phyloP scores from a whole-genome alignment of 306 rosid genomes.

The Rubus parviflorus region DNA sequence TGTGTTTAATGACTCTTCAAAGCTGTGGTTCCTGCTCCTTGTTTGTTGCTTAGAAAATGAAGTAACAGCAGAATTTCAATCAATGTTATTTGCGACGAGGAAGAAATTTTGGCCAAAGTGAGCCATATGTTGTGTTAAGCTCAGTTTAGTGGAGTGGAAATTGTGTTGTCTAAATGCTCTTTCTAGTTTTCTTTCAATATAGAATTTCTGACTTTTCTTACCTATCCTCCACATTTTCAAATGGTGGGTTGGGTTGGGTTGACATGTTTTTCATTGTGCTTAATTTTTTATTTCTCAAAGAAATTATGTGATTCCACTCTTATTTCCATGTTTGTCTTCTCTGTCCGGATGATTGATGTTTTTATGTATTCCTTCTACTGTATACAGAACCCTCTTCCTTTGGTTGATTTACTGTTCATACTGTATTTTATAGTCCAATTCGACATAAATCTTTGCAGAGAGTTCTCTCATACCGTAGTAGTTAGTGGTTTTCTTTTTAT shows the following conservation, averaged over 20 bases:
- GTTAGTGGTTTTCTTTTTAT: background rate
- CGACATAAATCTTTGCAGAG: background rate
- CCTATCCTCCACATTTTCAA: background rate
- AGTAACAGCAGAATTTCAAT: background rate
- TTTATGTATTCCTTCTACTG: background rate
- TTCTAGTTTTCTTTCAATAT: background rate
- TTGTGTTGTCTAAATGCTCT: background rate
- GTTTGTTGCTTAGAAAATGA: constrained; percentile 7
- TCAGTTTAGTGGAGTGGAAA: background rate
- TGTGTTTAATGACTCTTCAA: background rate
- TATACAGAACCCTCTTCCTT: background rate
- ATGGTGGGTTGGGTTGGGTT: background rate
- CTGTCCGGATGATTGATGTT: background rate
- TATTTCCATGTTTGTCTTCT: background rate
- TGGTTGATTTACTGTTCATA: background rate
- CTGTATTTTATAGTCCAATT: background rate
- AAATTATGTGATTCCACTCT: background rate
- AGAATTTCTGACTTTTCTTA: background rate
- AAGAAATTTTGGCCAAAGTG: background rate
- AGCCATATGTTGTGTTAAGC: background rate
- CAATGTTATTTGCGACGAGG: background rate
- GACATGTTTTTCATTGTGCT: constrained; percentile 5
- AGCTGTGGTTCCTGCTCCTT: background rate
- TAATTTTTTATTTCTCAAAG: background rate
- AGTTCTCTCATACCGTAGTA: background rate